phyloP scores from a whole-genome alignment of 345 rosid species.

The Eutrema heterophyllum region DNA sequence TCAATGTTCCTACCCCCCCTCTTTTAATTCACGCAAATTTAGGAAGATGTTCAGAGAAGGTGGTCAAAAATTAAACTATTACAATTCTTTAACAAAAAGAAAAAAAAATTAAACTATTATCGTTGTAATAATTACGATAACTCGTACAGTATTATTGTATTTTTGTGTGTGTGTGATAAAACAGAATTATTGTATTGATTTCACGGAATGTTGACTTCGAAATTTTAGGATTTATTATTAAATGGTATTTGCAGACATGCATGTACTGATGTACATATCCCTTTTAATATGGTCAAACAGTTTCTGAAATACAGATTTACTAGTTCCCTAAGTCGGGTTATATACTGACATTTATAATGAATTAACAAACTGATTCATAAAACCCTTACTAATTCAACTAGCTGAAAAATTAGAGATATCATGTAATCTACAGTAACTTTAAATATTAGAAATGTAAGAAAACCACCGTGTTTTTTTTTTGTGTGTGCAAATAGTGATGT shows the following conservation, averaged over 20 bases:
- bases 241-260: constrained; percentile 6
- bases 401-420: neutral
- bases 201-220: neutral
- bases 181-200: neutral
- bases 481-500: too few species aligned
- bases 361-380: neutral
- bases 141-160: neutral
- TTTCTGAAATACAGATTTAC: constrained; percentile 8
- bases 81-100: too few species aligned
- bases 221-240: neutral
- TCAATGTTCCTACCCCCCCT: too few species aligned
- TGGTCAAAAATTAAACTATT: neutral
- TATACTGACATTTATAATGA: neutral
- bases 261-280: constrained; percentile 5
- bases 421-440: neutral
- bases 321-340: constrained; percentile 13
- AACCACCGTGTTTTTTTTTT: too few species aligned
- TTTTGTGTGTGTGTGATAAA: too few species aligned
- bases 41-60: neutral
- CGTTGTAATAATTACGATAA: neutral
- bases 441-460: too few species aligned
- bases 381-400: neutral
- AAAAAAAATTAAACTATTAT: neutral
- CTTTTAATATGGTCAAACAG: constrained; percentile 6
- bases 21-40: constrained; percentile 1